phyloP scores from a whole-genome alignment of 169 alveolate genomes.

The Ophryocystis elektroscirrha region DNA sequence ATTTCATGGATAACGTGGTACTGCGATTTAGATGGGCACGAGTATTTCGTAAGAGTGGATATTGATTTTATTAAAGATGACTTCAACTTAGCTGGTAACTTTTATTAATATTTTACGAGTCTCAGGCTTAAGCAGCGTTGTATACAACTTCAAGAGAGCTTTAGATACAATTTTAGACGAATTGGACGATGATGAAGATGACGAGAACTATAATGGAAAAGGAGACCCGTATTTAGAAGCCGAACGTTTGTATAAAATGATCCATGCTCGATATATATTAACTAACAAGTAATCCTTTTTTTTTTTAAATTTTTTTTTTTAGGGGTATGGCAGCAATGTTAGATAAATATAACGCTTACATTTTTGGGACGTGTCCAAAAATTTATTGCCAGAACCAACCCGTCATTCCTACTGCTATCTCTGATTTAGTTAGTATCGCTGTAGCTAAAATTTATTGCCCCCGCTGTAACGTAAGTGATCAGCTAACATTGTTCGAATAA shows the following conservation, averaged over 20 bases:
- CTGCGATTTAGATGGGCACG: conserved; percentile 71
- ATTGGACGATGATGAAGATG: too few species aligned
- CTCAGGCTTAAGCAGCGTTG: too few species aligned
- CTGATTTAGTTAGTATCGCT: conserved; percentile 53
- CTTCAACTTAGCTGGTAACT: conserved; percentile 59
- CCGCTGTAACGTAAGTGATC: conserved; percentile 38
- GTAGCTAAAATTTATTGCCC: conserved; percentile 70
- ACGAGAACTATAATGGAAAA: too few species aligned
- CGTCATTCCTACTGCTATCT: conserved; percentile 61
- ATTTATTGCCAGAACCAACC: conserved; percentile 48
- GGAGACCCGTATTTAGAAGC: too few species aligned
- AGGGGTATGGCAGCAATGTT: conserved; percentile 37
- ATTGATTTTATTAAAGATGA: conserved; percentile 66
- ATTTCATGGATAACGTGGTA: conserved; percentile 86
- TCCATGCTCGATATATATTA: background rate
- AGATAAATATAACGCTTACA: conserved; percentile 48
- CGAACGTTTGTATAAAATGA: too few species aligned
- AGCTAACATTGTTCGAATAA: too few species aligned
- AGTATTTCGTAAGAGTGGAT: conserved; percentile 69
- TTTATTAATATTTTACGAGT: too few species aligned
- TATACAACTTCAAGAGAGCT: too few species aligned
- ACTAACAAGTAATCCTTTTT: background rate
- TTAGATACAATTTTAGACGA: too few species aligned
- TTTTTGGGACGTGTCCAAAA: conserved; percentile 62
- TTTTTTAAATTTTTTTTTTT: background rate